These are phyloP conservation scores for Buddleja alternifolia DNA, from an alignment of 257 asterid genomes.

Conservation along the genomic window DNA sequence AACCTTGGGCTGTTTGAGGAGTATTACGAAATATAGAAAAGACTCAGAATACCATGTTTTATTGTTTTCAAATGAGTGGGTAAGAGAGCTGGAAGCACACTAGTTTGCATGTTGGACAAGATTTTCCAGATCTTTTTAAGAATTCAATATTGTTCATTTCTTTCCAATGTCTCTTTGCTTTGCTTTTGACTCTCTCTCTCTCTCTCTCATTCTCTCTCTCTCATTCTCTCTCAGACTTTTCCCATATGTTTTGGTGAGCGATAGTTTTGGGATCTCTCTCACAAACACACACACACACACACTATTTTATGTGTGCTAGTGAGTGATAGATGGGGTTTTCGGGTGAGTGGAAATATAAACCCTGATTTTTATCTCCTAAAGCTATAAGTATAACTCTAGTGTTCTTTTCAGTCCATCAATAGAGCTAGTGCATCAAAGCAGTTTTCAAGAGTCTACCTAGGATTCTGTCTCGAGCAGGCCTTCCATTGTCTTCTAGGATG, in stretches of 20 bases:
- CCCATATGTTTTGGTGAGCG: background rate
- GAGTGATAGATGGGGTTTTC: too few relatives aligned
- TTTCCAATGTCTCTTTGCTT: background rate
- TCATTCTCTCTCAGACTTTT: background rate
- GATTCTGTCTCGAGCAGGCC: too few relatives aligned
- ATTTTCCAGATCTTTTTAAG: background rate
- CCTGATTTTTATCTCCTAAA: too few relatives aligned
- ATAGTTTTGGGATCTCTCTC: too few relatives aligned
- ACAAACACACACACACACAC: too few relatives aligned
- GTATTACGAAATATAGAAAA: background rate
- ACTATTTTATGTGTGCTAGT: too few relatives aligned
- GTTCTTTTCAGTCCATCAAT: too few relatives aligned
- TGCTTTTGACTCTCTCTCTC: background rate
- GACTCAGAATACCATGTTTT: background rate
- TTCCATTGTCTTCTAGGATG: too few relatives aligned
- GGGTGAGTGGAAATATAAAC: too few relatives aligned
- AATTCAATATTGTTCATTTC: background rate
- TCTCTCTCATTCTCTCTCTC: background rate
- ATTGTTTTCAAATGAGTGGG: background rate
- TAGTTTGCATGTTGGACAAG: background rate
- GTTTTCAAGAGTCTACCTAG: too few relatives aligned
- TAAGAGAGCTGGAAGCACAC: background rate
- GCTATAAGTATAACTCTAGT: too few relatives aligned
- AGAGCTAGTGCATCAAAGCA: too few relatives aligned
- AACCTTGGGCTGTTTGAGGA: background rate